Evolutionary conservation across 176 grass and related monocot genomes (phyloP).

Genomic region (Themeda triandra): DNA sequence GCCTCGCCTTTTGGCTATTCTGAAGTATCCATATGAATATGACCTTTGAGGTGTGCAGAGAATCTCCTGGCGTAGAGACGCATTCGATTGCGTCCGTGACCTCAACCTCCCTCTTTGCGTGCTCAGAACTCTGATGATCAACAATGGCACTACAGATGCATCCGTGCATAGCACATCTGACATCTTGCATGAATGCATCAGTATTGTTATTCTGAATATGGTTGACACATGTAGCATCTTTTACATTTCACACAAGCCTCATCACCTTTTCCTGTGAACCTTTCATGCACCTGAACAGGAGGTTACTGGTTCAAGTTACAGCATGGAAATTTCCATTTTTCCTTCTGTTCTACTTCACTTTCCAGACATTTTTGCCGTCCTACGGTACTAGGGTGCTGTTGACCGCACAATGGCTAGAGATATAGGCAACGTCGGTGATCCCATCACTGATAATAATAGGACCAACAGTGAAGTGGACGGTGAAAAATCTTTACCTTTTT

Average conservation of each 20-base stretch:
- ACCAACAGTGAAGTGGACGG: not conserved
- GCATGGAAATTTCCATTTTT: too few relatives aligned
- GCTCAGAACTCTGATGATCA: too few relatives aligned
- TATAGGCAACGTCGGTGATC: conserved; percentile 3
- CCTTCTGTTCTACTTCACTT: not conserved
- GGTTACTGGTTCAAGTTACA: too few relatives aligned
- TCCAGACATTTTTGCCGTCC: conserved; percentile 10
- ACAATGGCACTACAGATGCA: too few relatives aligned
- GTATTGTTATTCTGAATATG: too few relatives aligned
- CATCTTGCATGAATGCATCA: too few relatives aligned
- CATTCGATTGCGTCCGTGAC: not conserved
- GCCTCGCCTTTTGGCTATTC: not conserved
- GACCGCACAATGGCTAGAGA: not conserved
- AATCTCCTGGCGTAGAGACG: not conserved
- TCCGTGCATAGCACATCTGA: too few relatives aligned
- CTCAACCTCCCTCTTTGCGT: too few relatives aligned
- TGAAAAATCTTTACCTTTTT: not conserved
- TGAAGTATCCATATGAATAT: not conserved
- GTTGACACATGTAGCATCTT: too few relatives aligned
- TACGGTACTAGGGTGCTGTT: conserved; percentile 14
- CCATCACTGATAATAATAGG: not conserved
- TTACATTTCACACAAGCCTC: too few relatives aligned
- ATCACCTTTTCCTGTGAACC: too few relatives aligned
- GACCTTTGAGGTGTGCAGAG: not conserved
- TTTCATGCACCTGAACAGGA: too few relatives aligned